Evolutionary conservation across 2,329 filamentous ascomycete genomes (phyloP), one percentile per base, ranked within the genome.

Genomic region (Alternaria viburni): DNA sequence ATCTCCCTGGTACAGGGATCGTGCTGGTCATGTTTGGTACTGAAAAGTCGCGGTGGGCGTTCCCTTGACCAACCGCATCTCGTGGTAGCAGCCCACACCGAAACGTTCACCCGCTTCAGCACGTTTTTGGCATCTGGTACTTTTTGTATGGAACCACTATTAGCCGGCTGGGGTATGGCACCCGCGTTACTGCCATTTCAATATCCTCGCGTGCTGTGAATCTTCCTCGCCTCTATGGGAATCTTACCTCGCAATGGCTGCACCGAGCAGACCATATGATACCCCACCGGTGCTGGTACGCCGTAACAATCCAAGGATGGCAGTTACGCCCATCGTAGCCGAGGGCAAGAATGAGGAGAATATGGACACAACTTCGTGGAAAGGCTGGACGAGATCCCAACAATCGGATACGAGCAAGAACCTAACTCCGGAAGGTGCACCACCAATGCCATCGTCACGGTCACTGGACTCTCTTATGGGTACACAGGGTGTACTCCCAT

Each of bases 31-130:
- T 62, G 41, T 62, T 61, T 61, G 41, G 59, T 46, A 26, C 28
- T 15, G 57, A 51, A 58, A 58, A 45, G 47, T 47, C 23, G 9
- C 13, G 10, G 45, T 44, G 56, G 36, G 30, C 46, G n/a, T 36
- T 13, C 21, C 4, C 19, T 51, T 25, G 32, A 50, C 61, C 52
- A 64, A 64, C 46, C 57, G 52, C 26, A 25, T 45, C 21, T 47
- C 41, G 8, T 52, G 30, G 46, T 32, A 61, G 46, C 36, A 41
- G 41, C 17, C 21, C 17, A 46, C 17, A 36, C 52, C 52, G 61
- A 64, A 64, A 64, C 61, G 47, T 47, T 56, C 47, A 28, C 52
- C 43, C 41, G 54, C 45, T 54, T 44, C 19, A 49, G 28, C 41
- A 30, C 52, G 57, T 57, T 49, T 57, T 49, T 61, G 45, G 54